Percentiles rank a stretch among this genome's conserved stretches.
Evolutionary conservation across 352 stramenopile genomes (phyloP).

Genomic region (Phytopythium ostracodes): DNA sequence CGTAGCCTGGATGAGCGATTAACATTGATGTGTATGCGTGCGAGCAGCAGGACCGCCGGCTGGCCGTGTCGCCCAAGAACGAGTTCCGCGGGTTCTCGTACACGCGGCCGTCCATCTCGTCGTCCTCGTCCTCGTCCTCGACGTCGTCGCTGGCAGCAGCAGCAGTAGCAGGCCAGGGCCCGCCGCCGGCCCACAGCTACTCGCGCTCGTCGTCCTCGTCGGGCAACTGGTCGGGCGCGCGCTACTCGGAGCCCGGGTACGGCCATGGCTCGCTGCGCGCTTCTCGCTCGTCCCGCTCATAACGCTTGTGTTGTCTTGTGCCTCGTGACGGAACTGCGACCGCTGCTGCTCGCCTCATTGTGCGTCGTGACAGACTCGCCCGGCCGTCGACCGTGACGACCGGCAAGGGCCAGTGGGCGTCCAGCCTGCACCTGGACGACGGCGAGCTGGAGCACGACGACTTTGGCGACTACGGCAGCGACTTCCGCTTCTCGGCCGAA

Average conservation of each 20-base stretch:
- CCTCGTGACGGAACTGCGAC: not conserved
- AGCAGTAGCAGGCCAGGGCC: not conserved
- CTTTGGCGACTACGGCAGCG: conserved; percentile 6
- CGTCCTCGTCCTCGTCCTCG: conserved; percentile 6
- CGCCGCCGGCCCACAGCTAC: not conserved
- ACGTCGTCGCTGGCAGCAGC: not conserved
- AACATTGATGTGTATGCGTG: conserved; percentile 7
- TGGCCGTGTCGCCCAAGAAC: conserved; percentile 75
- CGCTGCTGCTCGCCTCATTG: too few relatives aligned
- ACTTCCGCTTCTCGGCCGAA: conserved; percentile 8
- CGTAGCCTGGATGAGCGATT: too few relatives aligned
- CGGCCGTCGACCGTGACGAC: not conserved
- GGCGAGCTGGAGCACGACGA: not conserved
- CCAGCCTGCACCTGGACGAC: not conserved
- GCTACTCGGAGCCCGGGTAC: conserved; percentile 7
- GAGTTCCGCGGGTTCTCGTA: conserved; percentile 87
- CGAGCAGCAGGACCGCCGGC: conserved; percentile 64
- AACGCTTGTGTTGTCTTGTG: conserved; percentile 1
- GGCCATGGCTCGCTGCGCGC: not conserved
- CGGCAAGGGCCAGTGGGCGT: not conserved
- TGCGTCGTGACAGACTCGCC: not conserved
- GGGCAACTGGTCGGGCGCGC: not conserved
- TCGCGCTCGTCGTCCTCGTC: too few relatives aligned
- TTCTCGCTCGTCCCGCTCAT: conserved; percentile 1
- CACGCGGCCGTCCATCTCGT: conserved; percentile 25